A percentile compares a stretch with the other conserved stretches of the same genome.
Evolutionary conservation across 768 basidiomycete species (phyloP).

Genomic region (Termitomyces sp.): DNA sequence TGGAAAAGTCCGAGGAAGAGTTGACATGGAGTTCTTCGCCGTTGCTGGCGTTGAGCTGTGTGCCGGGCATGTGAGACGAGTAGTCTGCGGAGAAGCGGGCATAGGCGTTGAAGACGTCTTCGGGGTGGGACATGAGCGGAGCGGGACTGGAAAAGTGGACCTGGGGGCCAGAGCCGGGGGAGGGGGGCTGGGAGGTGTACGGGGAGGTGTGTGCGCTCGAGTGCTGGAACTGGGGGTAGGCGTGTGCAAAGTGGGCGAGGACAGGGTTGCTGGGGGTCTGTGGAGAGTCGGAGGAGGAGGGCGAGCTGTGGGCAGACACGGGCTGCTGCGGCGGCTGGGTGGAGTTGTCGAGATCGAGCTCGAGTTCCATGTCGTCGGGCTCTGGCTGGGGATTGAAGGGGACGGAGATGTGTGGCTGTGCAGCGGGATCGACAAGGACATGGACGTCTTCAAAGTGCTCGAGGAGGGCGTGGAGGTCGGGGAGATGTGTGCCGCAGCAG

Average conservation of each 20-base stretch:
- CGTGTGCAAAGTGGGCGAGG: constrained; percentile 20
- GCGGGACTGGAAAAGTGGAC: constrained; percentile 11
- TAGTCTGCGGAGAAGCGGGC: constrained; percentile 62
- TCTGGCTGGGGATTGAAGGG: constrained; percentile 49
- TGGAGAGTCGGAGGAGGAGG: constrained; percentile 42
- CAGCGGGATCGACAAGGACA: constrained; percentile 54
- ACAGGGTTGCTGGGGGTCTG: constrained; percentile 41
- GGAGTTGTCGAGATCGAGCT: constrained; percentile 48
- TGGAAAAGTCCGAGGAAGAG: neutral
- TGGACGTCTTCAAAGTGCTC: constrained; percentile 93
- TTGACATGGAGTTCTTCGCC: constrained; percentile 27
- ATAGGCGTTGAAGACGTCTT: constrained; percentile 66
- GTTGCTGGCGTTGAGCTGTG: constrained; percentile 35
- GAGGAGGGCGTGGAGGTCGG: constrained; percentile 76
- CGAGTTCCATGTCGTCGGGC: constrained; percentile 80
- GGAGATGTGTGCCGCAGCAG: constrained; percentile 75
- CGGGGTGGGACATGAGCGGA: constrained; percentile 28
- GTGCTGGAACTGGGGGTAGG: constrained; percentile 24
- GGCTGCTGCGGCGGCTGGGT: constrained; percentile 23
- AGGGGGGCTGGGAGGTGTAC: constrained; percentile 37
- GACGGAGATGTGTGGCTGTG: constrained; percentile 35
- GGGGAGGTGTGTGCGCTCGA: constrained; percentile 25
- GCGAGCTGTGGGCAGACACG: constrained; percentile 28
- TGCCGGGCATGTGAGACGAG: constrained; percentile 56
- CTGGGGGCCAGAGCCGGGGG: constrained; percentile 41